Percentiles rank a stretch among this genome's conserved stretches.
Evolutionary conservation across 2,329 filamentous ascomycete species (phyloP).

Genomic region (Aphanoascus verrucosus): DNA sequence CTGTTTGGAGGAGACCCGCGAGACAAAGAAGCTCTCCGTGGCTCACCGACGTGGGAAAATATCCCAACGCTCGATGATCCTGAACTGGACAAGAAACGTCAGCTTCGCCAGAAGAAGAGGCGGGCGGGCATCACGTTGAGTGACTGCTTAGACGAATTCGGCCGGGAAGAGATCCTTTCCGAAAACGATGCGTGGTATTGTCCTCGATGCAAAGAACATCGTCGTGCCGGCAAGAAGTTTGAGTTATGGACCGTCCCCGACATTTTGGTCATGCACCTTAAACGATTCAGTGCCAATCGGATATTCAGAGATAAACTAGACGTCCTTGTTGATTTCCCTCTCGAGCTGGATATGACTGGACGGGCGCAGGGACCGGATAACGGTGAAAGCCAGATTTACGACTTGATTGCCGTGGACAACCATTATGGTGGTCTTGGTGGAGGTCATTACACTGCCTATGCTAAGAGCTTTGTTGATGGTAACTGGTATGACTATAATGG

Average conservation of each 20-base stretch:
- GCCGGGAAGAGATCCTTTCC: conserved; percentile 84
- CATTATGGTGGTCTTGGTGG: conserved; percentile 89
- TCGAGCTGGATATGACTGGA: conserved; percentile 69
- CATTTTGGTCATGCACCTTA: conserved; percentile 87
- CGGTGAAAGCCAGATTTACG: conserved; percentile 75
- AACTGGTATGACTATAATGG: conserved; percentile 97
- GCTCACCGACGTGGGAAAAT: conserved; percentile 47
- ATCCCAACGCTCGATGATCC: conserved; percentile 47
- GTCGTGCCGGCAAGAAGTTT: conserved; percentile 88
- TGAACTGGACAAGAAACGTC: conserved; percentile 53
- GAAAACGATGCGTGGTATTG: conserved; percentile 98
- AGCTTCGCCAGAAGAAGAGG: conserved; percentile 53
- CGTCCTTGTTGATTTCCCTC: conserved; percentile 79
- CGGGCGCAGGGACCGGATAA: conserved; percentile 71
- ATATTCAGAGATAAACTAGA: conserved; percentile 84
- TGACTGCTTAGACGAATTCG: conserved; percentile 88
- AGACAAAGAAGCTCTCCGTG: conserved; percentile 44
- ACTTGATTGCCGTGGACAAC: conserved; percentile 90
- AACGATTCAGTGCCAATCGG: conserved; percentile 81
- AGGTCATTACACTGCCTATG: conserved; percentile 91
- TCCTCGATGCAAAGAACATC: conserved; percentile 85
- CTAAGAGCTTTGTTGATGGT: conserved; percentile 79
- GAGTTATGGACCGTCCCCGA: conserved; percentile 96
- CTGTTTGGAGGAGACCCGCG: conserved; percentile 49
- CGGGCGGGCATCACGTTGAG: conserved; percentile 72